Evolutionary conservation across 2,329 filamentous ascomycete species (phyloP).

Genomic region (Monilinia vaccinii-corymbosi): DNA sequence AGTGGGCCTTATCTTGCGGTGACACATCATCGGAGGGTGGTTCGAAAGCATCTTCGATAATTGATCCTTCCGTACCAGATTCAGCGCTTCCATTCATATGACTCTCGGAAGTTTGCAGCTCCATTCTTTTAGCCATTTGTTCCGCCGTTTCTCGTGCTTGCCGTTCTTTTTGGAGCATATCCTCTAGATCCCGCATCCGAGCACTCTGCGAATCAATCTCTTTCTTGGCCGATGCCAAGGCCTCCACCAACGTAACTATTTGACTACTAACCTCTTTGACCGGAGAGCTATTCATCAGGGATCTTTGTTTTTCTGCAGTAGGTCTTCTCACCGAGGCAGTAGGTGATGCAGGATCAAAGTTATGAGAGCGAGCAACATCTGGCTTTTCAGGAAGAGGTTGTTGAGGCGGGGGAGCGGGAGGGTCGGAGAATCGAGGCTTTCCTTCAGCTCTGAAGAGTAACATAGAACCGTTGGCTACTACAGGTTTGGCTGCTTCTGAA

Average conservation of each 20-base stretch:
- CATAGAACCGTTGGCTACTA: constrained; percentile 37
- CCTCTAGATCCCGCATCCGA: constrained; percentile 73
- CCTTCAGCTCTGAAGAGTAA: constrained; percentile 55
- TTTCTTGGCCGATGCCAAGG: constrained; percentile 71
- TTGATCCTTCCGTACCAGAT: constrained; percentile 31
- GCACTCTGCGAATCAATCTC: constrained; percentile 78
- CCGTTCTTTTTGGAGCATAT: constrained; percentile 68
- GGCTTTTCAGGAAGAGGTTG: constrained; percentile 92
- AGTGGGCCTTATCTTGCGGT: constrained; percentile 18
- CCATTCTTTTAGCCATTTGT: constrained; percentile 63
- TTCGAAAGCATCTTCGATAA: constrained; percentile 39
- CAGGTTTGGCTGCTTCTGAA: constrained; percentile 39
- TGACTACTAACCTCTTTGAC: constrained; percentile 55
- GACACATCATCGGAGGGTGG: constrained; percentile 29
- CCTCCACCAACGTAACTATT: constrained; percentile 76
- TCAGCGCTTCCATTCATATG: constrained; percentile 34
- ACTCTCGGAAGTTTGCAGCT: constrained; percentile 42
- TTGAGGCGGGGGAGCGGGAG: constrained; percentile 85
- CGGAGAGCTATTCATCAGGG: constrained; percentile 38
- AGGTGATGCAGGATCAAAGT: constrained; percentile 36
- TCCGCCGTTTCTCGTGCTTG: constrained; percentile 77
- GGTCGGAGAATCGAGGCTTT: constrained; percentile 82
- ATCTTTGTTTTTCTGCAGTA: constrained; percentile 66
- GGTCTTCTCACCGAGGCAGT: constrained; percentile 57
- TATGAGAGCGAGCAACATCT: constrained; percentile 48